Conservation (phyloP, 768 basidiomycete genomes). For the Russula griseocarnosa region DNA sequence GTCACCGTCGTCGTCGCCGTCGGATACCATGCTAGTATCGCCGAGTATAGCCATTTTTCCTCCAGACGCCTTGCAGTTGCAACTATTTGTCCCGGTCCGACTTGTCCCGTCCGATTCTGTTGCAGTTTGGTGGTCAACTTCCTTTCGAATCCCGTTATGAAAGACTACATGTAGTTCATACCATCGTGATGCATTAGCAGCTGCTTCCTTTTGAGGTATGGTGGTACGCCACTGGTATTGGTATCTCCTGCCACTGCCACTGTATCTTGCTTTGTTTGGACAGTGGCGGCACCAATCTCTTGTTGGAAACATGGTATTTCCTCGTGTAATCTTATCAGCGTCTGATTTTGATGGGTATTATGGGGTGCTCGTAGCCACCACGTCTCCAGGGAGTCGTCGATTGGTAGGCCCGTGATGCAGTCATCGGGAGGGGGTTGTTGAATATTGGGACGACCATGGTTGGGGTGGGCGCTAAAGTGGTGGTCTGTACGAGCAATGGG, state of each 20-base stretch:
- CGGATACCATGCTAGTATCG: neutral
- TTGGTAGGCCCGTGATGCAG: neutral
- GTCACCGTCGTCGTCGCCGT: neutral
- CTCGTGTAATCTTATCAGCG: neutral
- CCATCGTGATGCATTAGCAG: neutral
- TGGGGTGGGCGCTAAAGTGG: neutral
- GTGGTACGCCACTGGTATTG: neutral
- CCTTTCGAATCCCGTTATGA: neutral
- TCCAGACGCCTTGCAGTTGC: neutral
- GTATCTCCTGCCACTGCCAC: neutral
- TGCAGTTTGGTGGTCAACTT: neutral
- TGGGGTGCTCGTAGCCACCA: neutral
- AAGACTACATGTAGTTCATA: neutral
- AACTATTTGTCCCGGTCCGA: neutral
- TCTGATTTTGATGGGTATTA: neutral
- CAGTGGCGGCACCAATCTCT: neutral
- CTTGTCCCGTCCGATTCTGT: neutral
- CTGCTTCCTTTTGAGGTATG: slow-evolving; percentile 1
- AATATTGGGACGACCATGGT: neutral
- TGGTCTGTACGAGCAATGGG: neutral
- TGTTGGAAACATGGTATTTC: neutral
- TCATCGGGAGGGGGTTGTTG: neutral
- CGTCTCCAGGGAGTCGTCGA: neutral
- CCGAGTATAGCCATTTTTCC: neutral
- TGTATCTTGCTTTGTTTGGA: neutral